Evolutionary conservation across 768 basidiomycete genomes (phyloP).

Genomic region (Amanita jacksonii): DNA sequence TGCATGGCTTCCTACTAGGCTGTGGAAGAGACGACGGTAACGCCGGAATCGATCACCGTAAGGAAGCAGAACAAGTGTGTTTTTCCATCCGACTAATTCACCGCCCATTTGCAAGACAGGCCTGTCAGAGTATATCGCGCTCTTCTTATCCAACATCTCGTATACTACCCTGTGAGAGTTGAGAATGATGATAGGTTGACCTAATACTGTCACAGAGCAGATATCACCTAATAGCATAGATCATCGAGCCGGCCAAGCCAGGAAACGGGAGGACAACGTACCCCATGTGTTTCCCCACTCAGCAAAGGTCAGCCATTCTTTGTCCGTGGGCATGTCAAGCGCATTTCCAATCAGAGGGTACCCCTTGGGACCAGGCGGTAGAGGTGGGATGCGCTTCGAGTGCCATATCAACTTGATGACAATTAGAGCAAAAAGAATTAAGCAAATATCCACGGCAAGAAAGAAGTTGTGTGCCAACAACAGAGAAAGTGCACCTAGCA

Average conservation of each 20-base stretch:
- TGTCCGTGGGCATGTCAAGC: slow-evolving; percentile 39
- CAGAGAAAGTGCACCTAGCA: slow-evolving; percentile 6
- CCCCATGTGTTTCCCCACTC: slow-evolving; percentile 46
- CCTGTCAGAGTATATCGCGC: slow-evolving; percentile 59
- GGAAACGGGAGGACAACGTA: slow-evolving; percentile 12
- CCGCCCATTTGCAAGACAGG: slow-evolving; percentile 46
- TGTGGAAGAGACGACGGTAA: slow-evolving; percentile 43
- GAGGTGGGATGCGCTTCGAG: slow-evolving; percentile 16
- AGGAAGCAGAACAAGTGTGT: slow-evolving; percentile 44
- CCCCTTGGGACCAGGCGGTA: slow-evolving; percentile 44
- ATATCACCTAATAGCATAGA: slow-evolving; percentile 39
- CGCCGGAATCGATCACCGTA: slow-evolving; percentile 48
- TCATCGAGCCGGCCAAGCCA: background rate
- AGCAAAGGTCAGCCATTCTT: slow-evolving; percentile 43
- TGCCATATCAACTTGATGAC: slow-evolving; percentile 24
- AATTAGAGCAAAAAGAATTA: slow-evolving; percentile 24
- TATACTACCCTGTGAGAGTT: slow-evolving; percentile 40
- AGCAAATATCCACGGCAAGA: slow-evolving; percentile 22
- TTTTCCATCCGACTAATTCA: slow-evolving; percentile 49
- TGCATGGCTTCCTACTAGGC: slow-evolving; percentile 34
- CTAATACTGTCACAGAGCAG: slow-evolving; percentile 48
- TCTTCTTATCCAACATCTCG: slow-evolving; percentile 60
- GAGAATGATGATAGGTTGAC: slow-evolving; percentile 48
- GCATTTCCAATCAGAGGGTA: slow-evolving; percentile 47
- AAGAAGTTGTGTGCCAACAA: slow-evolving; percentile 20